Conservation (phyloP, 192 early-diverging fungal genomes). For the Backusella macrospora region DNA sequence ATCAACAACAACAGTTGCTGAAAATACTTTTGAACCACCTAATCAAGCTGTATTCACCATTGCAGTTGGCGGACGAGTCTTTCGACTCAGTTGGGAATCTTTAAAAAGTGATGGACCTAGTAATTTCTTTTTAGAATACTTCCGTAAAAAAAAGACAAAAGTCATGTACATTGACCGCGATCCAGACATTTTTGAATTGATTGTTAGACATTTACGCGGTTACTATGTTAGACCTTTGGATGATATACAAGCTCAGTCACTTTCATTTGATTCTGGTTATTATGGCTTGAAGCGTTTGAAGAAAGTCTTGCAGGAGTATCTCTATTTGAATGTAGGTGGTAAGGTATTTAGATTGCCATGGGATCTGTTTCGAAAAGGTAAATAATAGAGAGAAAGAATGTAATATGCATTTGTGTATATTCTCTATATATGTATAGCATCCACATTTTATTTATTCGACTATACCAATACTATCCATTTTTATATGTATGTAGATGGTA, state of each 20-base stretch:
- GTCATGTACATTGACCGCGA: conserved; percentile 56
- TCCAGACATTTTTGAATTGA: conserved; percentile 51
- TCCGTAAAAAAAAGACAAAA: conserved; percentile 13
- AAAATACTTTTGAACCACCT: conserved; percentile 5
- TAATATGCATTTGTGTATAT: not conserved
- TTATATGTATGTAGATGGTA: conserved; percentile 24
- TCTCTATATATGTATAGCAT: not conserved
- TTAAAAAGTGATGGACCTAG: conserved; percentile 48
- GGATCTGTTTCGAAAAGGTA: conserved; percentile 46
- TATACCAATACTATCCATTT: not conserved
- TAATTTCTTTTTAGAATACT: conserved; percentile 44
- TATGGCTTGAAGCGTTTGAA: conserved; percentile 47
- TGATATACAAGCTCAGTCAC: conserved; percentile 44
- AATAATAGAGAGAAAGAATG: not conserved
- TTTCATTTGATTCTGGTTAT: conserved; percentile 50
- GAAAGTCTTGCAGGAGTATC: conserved; percentile 42
- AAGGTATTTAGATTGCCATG: conserved; percentile 52
- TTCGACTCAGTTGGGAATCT: conserved; percentile 41
- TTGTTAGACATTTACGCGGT: conserved; percentile 58
- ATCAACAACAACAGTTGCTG: not conserved
- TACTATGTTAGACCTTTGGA: conserved; percentile 52
- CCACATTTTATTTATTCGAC: not conserved
- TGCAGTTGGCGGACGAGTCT: conserved; percentile 32
- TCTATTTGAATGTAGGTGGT: conserved; percentile 57
- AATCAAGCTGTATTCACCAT: conserved; percentile 36